Evolutionary conservation across 176 grass and related monocot genomes (phyloP).

Genomic region (Ensete ventricosum): DNA sequence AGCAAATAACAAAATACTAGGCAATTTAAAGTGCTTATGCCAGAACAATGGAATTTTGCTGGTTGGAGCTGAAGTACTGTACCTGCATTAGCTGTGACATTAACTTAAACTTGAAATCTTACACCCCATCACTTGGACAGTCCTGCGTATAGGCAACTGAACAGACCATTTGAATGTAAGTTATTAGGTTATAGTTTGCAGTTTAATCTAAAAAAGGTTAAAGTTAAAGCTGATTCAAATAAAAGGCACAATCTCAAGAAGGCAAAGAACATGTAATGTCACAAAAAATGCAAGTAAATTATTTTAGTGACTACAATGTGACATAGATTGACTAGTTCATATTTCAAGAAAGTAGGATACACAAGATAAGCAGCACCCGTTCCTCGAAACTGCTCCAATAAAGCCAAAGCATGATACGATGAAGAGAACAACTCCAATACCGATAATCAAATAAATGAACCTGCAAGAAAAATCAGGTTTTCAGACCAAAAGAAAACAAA

Average conservation of each 20-base stretch:
- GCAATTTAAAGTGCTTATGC: too few species aligned
- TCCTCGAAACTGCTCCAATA: slow-evolving; percentile 2
- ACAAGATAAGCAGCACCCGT: background rate
- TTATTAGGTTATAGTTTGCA: too few species aligned
- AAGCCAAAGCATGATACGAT: slow-evolving; percentile 3
- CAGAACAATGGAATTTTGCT: background rate
- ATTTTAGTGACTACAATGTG: background rate
- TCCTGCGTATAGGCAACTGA: too few species aligned
- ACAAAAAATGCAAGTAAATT: background rate
- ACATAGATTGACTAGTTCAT: background rate
- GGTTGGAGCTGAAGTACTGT: background rate
- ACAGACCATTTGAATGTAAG: too few species aligned
- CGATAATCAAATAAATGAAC: slow-evolving; percentile 7
- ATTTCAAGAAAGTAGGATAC: background rate
- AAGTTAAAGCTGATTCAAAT: too few species aligned
- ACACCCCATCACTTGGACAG: too few species aligned
- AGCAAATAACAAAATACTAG: background rate
- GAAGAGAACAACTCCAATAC: background rate
- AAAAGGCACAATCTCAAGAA: background rate
- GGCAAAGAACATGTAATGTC: background rate
- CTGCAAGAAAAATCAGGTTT: background rate
- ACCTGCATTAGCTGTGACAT: too few species aligned
- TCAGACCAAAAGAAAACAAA: background rate
- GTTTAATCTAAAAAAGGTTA: too few species aligned
- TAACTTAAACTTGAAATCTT: too few species aligned